A percentile compares a stretch with the other conserved stretches of the same genome.
Conservation (phyloP, 176 grass and related monocot species). For the Eragrostis curvula region DNA sequence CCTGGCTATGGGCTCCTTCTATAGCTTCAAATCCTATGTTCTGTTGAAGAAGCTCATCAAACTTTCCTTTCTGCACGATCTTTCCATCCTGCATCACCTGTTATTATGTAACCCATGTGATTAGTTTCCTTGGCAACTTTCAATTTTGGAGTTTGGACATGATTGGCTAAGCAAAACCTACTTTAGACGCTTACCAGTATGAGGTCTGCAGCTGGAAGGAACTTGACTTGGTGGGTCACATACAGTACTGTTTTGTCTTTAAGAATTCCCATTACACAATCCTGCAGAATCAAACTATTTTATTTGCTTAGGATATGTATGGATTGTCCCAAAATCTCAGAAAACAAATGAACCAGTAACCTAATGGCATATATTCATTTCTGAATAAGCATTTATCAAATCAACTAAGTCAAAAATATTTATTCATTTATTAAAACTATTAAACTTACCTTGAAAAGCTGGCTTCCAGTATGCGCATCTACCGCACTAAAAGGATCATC, state of each 20-base stretch:
- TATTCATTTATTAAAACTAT: constrained; percentile 22
- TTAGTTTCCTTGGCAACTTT: constrained; percentile 39
- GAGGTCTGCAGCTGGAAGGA: constrained; percentile 88
- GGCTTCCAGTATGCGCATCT: constrained; percentile 90
- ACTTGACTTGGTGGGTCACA: constrained; percentile 98
- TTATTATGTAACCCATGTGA: constrained; percentile 37
- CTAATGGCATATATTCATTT: constrained; percentile 7
- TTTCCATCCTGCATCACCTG: constrained; percentile 95
- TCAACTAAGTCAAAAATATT: not conserved
- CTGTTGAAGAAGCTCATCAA: constrained; percentile 83
- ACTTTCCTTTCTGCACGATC: constrained; percentile 80
- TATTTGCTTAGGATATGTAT: constrained; percentile 22
- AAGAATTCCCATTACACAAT: constrained; percentile 91
- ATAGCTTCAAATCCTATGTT: constrained; percentile 89
- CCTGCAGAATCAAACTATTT: constrained; percentile 54
- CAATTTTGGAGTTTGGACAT: constrained; percentile 2
- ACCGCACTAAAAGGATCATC: constrained; percentile 99
- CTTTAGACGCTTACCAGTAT: constrained; percentile 73
- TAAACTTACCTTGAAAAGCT: constrained; percentile 84
- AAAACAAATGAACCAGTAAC: constrained; percentile 2
- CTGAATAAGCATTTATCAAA: not conserved
- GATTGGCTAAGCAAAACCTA: constrained; percentile 5
- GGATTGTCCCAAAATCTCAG: not conserved
- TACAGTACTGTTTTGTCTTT: constrained; percentile 92
- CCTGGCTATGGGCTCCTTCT: constrained; percentile 91